phyloP scores from a whole-genome alignment of 2,329 filamentous ascomycete genomes.

The Lachnellula hyalina region DNA sequence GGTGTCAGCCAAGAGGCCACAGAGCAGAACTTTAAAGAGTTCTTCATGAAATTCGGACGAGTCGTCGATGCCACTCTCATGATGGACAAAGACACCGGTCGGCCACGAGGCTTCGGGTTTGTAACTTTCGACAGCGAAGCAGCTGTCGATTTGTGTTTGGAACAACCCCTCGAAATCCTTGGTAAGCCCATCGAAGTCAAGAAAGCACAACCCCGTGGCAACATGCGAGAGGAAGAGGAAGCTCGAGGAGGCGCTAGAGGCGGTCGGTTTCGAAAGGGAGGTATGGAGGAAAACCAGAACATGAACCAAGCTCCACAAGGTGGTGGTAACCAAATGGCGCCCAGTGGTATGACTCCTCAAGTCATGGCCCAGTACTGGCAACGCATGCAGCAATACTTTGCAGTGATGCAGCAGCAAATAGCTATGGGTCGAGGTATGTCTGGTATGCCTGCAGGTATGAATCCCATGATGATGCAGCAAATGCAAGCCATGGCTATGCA shows the following conservation, averaged over 20 bases:
- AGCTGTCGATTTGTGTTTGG: slow-evolving; percentile 86
- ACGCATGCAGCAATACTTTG: slow-evolving; percentile 95
- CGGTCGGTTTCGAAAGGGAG: slow-evolving; percentile 51
- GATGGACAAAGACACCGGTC: slow-evolving; percentile 99
- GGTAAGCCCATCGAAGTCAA: slow-evolving; percentile 98
- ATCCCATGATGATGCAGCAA: slow-evolving; percentile 70
- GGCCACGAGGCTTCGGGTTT: slow-evolving; percentile 93
- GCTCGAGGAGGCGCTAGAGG: slow-evolving; percentile 47
- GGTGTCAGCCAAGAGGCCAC: slow-evolving; percentile 97
- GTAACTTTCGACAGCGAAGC: slow-evolving; percentile 96
- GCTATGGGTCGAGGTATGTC: slow-evolving; percentile 66
- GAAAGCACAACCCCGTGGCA: slow-evolving; percentile 91
- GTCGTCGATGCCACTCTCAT: slow-evolving; percentile 97
- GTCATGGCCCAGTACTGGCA: slow-evolving; percentile 99
- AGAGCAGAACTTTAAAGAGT: slow-evolving; percentile 91
- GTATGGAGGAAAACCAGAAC: slow-evolving; percentile 41
- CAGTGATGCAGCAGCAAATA: slow-evolving; percentile 92
- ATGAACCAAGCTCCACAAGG: slow-evolving; percentile 32
- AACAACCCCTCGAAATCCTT: slow-evolving; percentile 80
- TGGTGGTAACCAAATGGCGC: slow-evolving; percentile 33
- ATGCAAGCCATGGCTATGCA: slow-evolving; percentile 53
- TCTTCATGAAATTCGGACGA: slow-evolving; percentile 93
- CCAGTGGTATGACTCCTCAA: slow-evolving; percentile 79
- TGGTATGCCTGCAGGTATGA: slow-evolving; percentile 59
- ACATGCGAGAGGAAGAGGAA: slow-evolving; percentile 86